These are phyloP conservation scores for Periconia macrospinosa DNA, from an alignment of 2,329 filamentous ascomycete genomes.

Conservation along the genomic window DNA sequence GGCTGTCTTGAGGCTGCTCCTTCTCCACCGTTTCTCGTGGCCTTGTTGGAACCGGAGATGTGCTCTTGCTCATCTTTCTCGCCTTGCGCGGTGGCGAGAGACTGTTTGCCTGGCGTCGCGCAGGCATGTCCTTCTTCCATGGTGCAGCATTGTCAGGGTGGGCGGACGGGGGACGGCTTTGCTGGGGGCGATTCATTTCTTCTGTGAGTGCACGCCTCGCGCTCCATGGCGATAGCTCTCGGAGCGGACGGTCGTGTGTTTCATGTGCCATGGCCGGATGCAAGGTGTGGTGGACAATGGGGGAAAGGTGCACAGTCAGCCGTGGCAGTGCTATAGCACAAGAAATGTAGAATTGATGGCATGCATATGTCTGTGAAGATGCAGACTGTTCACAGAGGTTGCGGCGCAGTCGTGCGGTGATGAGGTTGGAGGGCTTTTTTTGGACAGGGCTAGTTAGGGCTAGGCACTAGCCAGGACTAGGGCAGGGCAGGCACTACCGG, in stretches of 20 bases:
- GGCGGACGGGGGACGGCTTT: constrained; percentile 9
- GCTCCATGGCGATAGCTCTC: constrained; percentile 37
- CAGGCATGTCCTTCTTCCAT: constrained; percentile 7
- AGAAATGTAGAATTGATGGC: not conserved
- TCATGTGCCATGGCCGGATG: not conserved
- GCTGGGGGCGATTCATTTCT: constrained; percentile 16
- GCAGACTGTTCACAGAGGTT: constrained; percentile 8
- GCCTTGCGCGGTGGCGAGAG: not conserved
- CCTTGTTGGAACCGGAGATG: constrained; percentile 1
- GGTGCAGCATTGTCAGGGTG: constrained; percentile 13
- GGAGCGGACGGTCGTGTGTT: constrained; percentile 6
- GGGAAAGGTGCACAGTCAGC: not conserved
- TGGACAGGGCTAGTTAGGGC: no score
- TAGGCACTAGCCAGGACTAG: no score
- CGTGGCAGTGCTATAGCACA: not conserved
- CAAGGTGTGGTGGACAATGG: not conserved
- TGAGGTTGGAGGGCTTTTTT: no score
- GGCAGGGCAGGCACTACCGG: no score
- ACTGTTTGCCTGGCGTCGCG: not conserved
- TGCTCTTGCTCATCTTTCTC: not conserved
- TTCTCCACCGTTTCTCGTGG: constrained; percentile 1
- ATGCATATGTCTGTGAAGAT: not conserved
- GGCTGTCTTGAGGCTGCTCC: constrained; percentile 10
- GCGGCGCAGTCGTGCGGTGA: constrained; percentile 1
- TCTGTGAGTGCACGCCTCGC: constrained; percentile 32